Percentiles rank a stretch among this genome's conserved stretches.
Evolutionary conservation across 169 alveolate species (phyloP).

Genomic region (Cryptosporidium baileyi): DNA sequence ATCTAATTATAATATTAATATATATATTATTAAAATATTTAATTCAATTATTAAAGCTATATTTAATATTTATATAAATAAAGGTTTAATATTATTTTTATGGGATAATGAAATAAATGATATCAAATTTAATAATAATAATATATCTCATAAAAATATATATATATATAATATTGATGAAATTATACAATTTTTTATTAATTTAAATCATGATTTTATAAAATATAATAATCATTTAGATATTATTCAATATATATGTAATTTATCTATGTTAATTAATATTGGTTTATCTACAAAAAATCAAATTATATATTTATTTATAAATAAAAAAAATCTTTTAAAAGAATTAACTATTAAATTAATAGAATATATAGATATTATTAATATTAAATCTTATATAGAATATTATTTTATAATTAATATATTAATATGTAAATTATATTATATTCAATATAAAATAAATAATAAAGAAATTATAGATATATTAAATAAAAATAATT

Average conservation of each 20-base stretch:
- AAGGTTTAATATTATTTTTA: not conserved
- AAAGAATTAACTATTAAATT: not conserved
- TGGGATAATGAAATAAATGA: conserved; percentile 19
- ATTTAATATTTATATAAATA: not conserved
- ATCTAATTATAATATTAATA: not conserved
- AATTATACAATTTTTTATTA: not conserved
- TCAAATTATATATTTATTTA: not conserved
- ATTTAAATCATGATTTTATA: not conserved
- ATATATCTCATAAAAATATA: not conserved
- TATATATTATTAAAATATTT: not conserved
- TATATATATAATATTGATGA: not conserved
- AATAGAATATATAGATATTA: not conserved
- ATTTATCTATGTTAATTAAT: not conserved
- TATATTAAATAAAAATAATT: too few species aligned
- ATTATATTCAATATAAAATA: not conserved
- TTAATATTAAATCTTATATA: not conserved
- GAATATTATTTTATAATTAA: conserved; percentile 21
- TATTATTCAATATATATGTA: conserved; percentile 2
- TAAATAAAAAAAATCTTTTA: not conserved
- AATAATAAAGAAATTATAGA: too few species aligned
- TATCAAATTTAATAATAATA: not conserved
- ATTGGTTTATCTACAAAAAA: not conserved
- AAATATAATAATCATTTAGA: not conserved
- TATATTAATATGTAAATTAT: not conserved
- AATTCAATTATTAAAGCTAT: not conserved